Base-by-base conservation (phyloP, 208 protist genomes). In the Novymonas esmeraldas region DNA sequence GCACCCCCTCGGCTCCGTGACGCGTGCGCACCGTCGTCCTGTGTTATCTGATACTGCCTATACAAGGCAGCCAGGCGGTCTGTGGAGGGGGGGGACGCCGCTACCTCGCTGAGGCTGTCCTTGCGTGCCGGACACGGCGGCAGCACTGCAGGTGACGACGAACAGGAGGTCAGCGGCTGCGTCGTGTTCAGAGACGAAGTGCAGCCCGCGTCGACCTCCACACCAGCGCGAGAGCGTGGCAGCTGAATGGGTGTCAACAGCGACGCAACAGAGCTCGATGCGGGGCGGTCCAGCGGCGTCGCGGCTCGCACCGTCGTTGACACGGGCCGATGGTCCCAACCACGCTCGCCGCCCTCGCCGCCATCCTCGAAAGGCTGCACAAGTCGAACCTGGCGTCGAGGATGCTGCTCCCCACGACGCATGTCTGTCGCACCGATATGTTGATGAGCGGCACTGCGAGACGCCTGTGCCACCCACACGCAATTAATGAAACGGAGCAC, bases 31-130 rank as follows among this genome's bases (percentile, higher is more conserved):
- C 22, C 26, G 11, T 24, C n/a, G 20, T 3, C 33, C 52, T 58
- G 52, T 14, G 67, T 33, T 6, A 48, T 31, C 16, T 67, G 59
- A 29, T 58, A 74, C 20, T 67, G 69, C n/a, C 55, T 58, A 31
- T 63, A 74, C 9, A 74, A 45, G 4, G 69, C 60, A 24, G 58
- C 54, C 20, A 74, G 52, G 6, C 69, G 69, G 34, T 74, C 66
- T 6, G 59, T 41, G 0, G 66, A 65, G 18, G 38, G 14, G 13
- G 65, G 28, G 10, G 34, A n/a, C 10, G 58, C 22, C 7, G 22
- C 41, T 6, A 34, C 18, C 26, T 26, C 38, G 18, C 20, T 48
- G 3, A 24, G 3, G 11, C 22, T 29, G 9, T n/a, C 38, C 7
- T 7, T 46, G 22, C 20, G 24, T 26, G 55, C 18, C 6, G 36